Evolutionary conservation across 2,329 filamentous ascomycete species (phyloP), one percentile per base, ranked within the genome.

Genomic region (Penicillium oxalicum): DNA sequence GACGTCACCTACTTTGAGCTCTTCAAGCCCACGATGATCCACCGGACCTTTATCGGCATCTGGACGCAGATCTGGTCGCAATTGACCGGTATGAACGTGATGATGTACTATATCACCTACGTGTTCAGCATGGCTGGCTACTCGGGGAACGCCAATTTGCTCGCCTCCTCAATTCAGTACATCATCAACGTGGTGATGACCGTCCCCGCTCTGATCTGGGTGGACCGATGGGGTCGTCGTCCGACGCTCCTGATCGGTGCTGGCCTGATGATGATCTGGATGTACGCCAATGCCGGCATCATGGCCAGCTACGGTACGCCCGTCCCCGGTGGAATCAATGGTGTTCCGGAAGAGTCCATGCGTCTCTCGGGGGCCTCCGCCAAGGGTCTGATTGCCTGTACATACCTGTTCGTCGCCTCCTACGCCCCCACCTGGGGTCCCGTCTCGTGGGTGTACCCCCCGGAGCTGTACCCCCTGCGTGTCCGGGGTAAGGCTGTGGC

Each of bases 131-230:
- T 88, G 85, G 83, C 84, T 12, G 84, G 84, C 8, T 72, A 85
- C n/a, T 70, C 67, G 1, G 77, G 76, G 3, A 74, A 80, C 56
- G 76, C 75, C 45, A 77, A 81, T 34, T 75, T 88, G 7, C 67
- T 87, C 39, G 78, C 84, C 6, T 85, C 82, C 13, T 81, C 79
- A 8, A 87, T 88, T 53, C 82, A 87, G 61, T 88, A 87, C 64
- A 76, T 90, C 58, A 88, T 91, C 73, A 91, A 91, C 65, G 87
- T 91, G 1, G 51, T 83, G 45, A 87, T 88, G 82, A 91, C 88
- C 0, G 65, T 91, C 3, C 85, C 86, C 0, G 87, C 87, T 1
- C 76, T 91, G 25, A 69, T 91, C 48, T 91, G 75, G 72, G 79
- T 91, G 59, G 87, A 93, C 58, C 75, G 77, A 47, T 88, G 84